Evolutionary conservation across 108 stramenopile species (phyloP), one percentile per base, ranked within the genome.

Genomic region (Pseudonitzschia multiseries): DNA sequence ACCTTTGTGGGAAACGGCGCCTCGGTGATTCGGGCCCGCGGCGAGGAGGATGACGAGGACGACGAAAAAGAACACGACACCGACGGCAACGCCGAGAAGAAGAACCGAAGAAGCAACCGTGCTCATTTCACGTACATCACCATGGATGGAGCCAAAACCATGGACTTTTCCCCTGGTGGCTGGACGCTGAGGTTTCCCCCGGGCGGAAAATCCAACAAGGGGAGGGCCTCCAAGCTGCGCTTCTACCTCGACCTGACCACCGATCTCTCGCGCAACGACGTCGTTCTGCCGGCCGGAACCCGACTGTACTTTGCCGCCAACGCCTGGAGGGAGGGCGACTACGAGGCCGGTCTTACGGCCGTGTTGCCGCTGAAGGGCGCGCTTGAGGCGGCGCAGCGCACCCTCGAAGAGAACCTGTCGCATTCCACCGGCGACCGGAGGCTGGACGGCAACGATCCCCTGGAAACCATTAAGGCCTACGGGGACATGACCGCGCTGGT

Each of bases 401-500:
- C 20, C 28, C 41, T 91, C 54, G 81, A 87, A 33, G 75, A 79
- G 26, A 75, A 68, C 56, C 46, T 91, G 32, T 75, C 79, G 21
- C 90, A 91, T 48, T 84, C 85, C 29, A 69, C 82, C 15, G 90
- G 90, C 10, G 90, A 91, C 83, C 80, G 90, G 69, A 43, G 90
- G 72, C 71, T 91, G 60, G 90, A 91, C 74, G 90, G 90, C 18
- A 86, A 31, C 9, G 84, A 91, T 79, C 74, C 86, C 24, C 13
- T 91, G 28, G 70, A 80, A 42, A 80, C 46, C 24, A 40, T 67
- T 12, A 67, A 26, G 66, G 66, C 46, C 0, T 67, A 67, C 44
- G 43, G 43, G 28, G 66, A 67, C 28, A 67, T 67, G 22, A 27
- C 46, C n/a, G 44, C 20, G 40, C 42, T 67, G 8, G 14, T 50